Conservation (phyloP, 768 basidiomycete genomes). For the Chalciporus chontae region DNA sequence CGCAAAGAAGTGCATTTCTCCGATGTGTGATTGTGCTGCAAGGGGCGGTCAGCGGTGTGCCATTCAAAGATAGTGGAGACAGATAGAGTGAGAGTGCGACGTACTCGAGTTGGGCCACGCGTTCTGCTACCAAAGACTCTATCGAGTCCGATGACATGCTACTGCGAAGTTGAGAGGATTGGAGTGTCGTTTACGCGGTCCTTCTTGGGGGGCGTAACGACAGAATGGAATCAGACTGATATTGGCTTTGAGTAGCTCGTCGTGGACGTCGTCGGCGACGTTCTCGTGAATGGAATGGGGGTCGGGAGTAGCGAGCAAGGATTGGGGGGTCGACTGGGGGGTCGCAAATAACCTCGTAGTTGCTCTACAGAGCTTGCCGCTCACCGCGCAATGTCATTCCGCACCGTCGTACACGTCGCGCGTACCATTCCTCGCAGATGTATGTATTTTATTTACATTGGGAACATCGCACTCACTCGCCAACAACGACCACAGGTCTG, state of each 20-base stretch:
- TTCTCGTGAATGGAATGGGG: slow-evolving; percentile 6
- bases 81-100: slow-evolving; percentile 4
- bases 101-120: slow-evolving; percentile 33
- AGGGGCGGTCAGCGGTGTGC: not conserved
- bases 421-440: slow-evolving; percentile 23
- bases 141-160: slow-evolving; percentile 24
- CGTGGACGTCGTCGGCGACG: slow-evolving; percentile 3
- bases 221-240: not conserved
- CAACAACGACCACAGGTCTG: slow-evolving; percentile 29
- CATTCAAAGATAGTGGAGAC: not conserved
- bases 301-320: too few relatives aligned
- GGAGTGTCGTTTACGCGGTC: slow-evolving; percentile 1
- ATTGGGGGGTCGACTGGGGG: slow-evolving; percentile 17
- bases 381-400: slow-evolving; percentile 14
- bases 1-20: slow-evolving; percentile 66
- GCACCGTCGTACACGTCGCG: slow-evolving; percentile 9
- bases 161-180: slow-evolving; percentile 3
- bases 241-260: not conserved
- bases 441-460: slow-evolving; percentile 6
- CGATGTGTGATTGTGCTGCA: slow-evolving; percentile 58
- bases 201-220: not conserved
- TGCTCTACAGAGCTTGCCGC: too few relatives aligned
- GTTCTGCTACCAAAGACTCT: slow-evolving; percentile 38
- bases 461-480: slow-evolving; percentile 1
- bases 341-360: too few relatives aligned